These are phyloP conservation scores for Aspergillus melleus DNA, from an alignment of 2,329 filamentous ascomycete species.

Conservation along the genomic window DNA sequence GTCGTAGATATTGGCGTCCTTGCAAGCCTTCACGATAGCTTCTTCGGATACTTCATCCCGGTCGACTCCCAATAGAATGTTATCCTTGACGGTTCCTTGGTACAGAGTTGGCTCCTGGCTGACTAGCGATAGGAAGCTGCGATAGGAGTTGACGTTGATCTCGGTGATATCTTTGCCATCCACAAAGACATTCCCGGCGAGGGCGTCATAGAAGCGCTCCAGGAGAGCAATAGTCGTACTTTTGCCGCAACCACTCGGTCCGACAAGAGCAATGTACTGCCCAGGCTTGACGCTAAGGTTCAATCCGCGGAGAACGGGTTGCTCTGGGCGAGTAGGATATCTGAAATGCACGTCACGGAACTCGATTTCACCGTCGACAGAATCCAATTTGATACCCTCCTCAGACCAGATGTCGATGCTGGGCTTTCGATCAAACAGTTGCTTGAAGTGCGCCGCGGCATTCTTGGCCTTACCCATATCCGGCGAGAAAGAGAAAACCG, in stretches of 20 bases:
- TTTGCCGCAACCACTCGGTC: constrained; percentile 93
- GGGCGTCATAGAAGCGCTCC: constrained; percentile 91
- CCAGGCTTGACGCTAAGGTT: constrained; percentile 54
- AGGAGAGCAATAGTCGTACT: constrained; percentile 88
- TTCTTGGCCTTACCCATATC: constrained; percentile 93
- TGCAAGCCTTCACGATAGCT: constrained; percentile 74
- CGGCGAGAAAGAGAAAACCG: constrained; percentile 83
- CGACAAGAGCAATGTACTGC: constrained; percentile 71
- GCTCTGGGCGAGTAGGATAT: constrained; percentile 86
- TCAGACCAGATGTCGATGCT: constrained; percentile 78
- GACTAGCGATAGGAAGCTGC: constrained; percentile 79
- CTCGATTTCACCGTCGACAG: constrained; percentile 76
- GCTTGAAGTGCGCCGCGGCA: constrained; percentile 77
- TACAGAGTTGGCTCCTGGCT: constrained; percentile 94
- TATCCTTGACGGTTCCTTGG: constrained; percentile 86
- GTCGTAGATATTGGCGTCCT: constrained; percentile 89
- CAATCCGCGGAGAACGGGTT: constrained; percentile 85
- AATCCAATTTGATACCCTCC: constrained; percentile 62
- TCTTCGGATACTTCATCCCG: constrained; percentile 69
- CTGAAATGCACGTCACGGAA: constrained; percentile 93
- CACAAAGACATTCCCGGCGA: constrained; percentile 75
- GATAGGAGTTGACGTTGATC: constrained; percentile 83
- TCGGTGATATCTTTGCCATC: constrained; percentile 79
- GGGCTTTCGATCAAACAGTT: constrained; percentile 78
- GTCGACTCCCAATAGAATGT: constrained; percentile 77